Evolutionary conservation across 23 red algal species (phyloP), one percentile per base, ranked within the genome.

Genomic region (Gracilariopsis chorda): DNA sequence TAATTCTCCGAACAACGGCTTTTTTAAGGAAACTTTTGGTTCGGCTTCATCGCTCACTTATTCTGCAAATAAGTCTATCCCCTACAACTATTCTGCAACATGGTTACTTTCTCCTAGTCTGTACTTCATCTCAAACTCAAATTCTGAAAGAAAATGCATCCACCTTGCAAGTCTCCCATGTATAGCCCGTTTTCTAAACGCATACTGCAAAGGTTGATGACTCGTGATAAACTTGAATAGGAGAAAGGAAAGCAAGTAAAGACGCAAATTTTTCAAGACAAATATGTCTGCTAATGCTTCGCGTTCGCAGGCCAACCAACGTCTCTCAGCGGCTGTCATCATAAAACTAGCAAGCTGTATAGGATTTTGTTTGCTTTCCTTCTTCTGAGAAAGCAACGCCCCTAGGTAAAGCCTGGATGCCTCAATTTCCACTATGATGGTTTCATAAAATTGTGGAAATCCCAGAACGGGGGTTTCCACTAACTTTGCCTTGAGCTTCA

Each of bases 261-360:
- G 14, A 17, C 76, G 44, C 20, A 80, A 1, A 40, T 80, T 80
- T 47, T 49, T 80, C 7, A 80, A 41, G 10, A 28, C 24, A 14
- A 80, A 80, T 27, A 32, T 80, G 10, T 52, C 76, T 32, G 76
- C 76, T 19, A 58, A 20, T 25, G 76, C 76, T 21, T 80, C 76
- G 14, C 39, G 48, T 24, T 80, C 76, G 24, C 42, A 80, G 13
- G 49, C 46, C 0, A 0, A 80, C 23, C 55, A 80, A 34, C 27
- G 48, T 47, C 46, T 20, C 24, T 80, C 53, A 19, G 76, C 76
- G 10, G 39, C 21, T 0, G n/a, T 80, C 76, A 80, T 0, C 0
- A 0, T 80, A 17, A 11, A 20, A 21, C 1, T 80, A 8, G 1
- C 76, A 37, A 41, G 55, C 27, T 80, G 49, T 7, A 80, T 49